Evolutionary conservation across 441 rosid species (phyloP).

Genomic region (Raphanus hybrid): DNA sequence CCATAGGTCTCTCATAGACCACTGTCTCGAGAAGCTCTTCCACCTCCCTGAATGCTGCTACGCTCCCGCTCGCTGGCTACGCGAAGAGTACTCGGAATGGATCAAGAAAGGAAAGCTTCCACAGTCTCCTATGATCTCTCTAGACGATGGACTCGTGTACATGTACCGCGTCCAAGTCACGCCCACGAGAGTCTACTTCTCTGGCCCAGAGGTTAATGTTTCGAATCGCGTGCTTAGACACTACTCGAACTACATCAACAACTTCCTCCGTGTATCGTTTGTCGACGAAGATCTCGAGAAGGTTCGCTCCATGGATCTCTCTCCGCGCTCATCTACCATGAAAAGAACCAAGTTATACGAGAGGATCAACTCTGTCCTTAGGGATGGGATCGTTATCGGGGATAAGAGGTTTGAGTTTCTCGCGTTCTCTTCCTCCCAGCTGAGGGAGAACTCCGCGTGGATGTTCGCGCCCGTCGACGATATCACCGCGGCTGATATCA

Average conservation of each 20-base stretch:
- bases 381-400: conserved; percentile 65
- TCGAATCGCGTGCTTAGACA: conserved; percentile 74
- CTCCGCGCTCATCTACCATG: conserved; percentile 45
- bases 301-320: conserved; percentile 48
- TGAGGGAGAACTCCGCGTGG: conserved; percentile 72
- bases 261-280: conserved; percentile 71
- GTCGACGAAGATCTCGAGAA: conserved; percentile 67
- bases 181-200: conserved; percentile 69
- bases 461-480: conserved; percentile 66
- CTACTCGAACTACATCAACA: conserved; percentile 43
- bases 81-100: conserved; percentile 46
- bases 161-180: conserved; percentile 67
- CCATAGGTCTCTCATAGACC: conserved; percentile 43
- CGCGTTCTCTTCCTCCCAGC: conserved; percentile 69
- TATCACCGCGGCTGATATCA: conserved; percentile 52
- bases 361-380: conserved; percentile 53
- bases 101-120: conserved; percentile 31
- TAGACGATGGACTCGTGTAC: conserved; percentile 70
- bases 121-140: conserved; percentile 45
- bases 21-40: conserved; percentile 63
- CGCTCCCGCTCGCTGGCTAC: conserved; percentile 65
- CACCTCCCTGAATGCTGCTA: conserved; percentile 66
- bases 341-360: conserved; percentile 49
- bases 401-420: conserved; percentile 69
- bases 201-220: conserved; percentile 75